phyloP scores from a whole-genome alignment of 2,329 filamentous ascomycete genomes.

The Fusarium buharicum region DNA sequence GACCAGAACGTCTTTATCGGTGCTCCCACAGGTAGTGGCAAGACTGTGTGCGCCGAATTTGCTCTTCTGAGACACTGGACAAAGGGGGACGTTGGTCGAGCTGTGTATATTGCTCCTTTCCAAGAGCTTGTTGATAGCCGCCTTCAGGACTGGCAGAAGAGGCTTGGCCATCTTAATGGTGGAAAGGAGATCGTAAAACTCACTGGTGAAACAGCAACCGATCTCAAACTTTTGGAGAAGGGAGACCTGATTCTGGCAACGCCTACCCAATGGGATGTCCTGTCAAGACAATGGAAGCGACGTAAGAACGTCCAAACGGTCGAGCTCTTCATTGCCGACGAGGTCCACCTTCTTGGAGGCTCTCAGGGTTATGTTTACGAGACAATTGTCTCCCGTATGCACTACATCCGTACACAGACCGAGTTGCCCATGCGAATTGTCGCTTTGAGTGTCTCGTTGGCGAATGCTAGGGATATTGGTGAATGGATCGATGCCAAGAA shows the following conservation, averaged over 20 bases:
- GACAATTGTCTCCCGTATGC: constrained; percentile 96
- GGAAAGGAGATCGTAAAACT: constrained; percentile 93
- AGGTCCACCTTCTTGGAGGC: constrained; percentile 92
- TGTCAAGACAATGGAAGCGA: constrained; percentile 95
- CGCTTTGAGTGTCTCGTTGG: constrained; percentile 88
- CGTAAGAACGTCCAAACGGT: constrained; percentile 95
- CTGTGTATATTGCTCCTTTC: constrained; percentile 94
- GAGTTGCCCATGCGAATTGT: constrained; percentile 87
- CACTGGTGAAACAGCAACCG: constrained; percentile 89
- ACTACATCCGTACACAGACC: constrained; percentile 90
- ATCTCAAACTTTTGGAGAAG: constrained; percentile 86
- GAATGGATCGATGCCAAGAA: constrained; percentile 99
- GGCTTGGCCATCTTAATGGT: constrained; percentile 76
- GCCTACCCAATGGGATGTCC: constrained; percentile 92
- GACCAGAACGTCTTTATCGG: constrained; percentile 95
- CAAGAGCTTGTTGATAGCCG: constrained; percentile 90
- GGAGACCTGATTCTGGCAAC: constrained; percentile 93
- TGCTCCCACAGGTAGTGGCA: constrained; percentile 93
- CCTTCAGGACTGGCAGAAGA: constrained; percentile 84
- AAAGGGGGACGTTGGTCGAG: constrained; percentile 67
- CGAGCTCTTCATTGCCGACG: constrained; percentile 92
- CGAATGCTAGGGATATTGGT: constrained; percentile 92
- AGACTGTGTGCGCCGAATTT: constrained; percentile 97
- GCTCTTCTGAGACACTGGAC: constrained; percentile 89
- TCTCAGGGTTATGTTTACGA: constrained; percentile 91